Percentiles rank a stretch among this genome's conserved stretches.
Conservation (phyloP, 169 alveolate species). For the Amoebophrya sp. region DNA sequence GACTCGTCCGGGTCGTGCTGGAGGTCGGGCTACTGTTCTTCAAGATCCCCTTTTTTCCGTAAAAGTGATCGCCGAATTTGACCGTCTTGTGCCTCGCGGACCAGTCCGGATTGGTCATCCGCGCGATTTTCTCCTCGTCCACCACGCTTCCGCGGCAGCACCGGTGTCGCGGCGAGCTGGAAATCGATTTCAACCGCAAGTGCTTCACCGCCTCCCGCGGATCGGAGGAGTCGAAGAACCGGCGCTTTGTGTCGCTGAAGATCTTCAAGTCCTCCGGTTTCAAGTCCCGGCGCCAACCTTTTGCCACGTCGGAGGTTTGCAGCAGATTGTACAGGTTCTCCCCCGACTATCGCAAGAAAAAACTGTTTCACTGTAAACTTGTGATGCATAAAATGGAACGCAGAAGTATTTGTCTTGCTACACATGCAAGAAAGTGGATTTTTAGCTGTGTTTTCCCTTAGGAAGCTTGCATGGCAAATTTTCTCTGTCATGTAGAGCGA, state of each 20-base stretch:
- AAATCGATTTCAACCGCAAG: background rate
- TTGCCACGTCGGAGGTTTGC: background rate
- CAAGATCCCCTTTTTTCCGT: background rate
- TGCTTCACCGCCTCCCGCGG: background rate
- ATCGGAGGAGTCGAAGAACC: background rate
- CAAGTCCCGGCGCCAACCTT: background rate
- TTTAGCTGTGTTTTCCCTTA: no score
- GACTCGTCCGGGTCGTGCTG: background rate
- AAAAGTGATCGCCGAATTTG: background rate
- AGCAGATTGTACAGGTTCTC: background rate
- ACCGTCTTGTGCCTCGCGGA: background rate
- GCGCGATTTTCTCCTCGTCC: background rate
- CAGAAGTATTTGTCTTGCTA: no score
- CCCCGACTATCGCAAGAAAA: no score
- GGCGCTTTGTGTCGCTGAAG: background rate
- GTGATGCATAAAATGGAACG: no score
- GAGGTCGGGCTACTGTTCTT: background rate
- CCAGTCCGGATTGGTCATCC: background rate
- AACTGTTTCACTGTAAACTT: no score
- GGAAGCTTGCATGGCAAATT: no score
- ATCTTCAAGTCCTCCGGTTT: background rate
- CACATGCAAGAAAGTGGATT: no score
- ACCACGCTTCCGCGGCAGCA: background rate
- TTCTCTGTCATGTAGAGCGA: no score
- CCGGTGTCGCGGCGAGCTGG: background rate